Conservation (phyloP, 805 yeast genomes). For the Metschnikowia lachancei region DNA sequence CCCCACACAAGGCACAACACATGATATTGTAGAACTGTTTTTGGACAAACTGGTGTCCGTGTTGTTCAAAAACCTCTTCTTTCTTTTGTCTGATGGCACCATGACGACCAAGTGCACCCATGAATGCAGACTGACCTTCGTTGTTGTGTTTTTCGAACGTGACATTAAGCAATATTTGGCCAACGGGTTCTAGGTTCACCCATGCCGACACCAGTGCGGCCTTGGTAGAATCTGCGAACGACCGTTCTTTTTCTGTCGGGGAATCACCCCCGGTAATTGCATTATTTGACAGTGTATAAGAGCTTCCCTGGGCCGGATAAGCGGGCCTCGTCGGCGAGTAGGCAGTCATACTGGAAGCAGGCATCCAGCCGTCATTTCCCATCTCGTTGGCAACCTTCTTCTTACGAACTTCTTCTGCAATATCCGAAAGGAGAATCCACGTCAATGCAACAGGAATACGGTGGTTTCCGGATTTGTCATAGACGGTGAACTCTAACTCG, state of each 20-base stretch:
- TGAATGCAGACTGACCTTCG: conserved; percentile 36
- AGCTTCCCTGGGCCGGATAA: conserved; percentile 1
- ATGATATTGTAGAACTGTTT: conserved; percentile 93
- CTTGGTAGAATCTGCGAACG: conserved; percentile 10
- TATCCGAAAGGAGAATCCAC: conserved; percentile 88
- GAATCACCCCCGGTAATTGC: neutral
- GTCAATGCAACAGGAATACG: conserved; percentile 85
- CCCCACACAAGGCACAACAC: conserved; percentile 98
- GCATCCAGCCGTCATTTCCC: conserved; percentile 81
- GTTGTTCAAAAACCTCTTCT: conserved; percentile 87
- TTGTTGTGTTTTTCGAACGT: conserved; percentile 68
- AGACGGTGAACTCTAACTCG: conserved; percentile 84
- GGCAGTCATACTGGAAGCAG: conserved; percentile 56
- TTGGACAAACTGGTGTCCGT: conserved; percentile 95
- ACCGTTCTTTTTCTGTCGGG: neutral
- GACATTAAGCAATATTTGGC: conserved; percentile 75
- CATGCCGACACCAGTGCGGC: conserved; percentile 64
- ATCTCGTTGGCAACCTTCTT: conserved; percentile 69
- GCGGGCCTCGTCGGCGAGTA: conserved; percentile 8
- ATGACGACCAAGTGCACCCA: conserved; percentile 68
- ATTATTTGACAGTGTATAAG: conserved; percentile 4
- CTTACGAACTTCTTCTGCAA: conserved; percentile 92
- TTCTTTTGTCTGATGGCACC: conserved; percentile 96
- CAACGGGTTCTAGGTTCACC: conserved; percentile 92
- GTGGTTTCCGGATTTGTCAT: conserved; percentile 68